Base-by-base conservation (phyloP, 768 basidiomycete genomes). In the Lentinus tigrinus region DNA sequence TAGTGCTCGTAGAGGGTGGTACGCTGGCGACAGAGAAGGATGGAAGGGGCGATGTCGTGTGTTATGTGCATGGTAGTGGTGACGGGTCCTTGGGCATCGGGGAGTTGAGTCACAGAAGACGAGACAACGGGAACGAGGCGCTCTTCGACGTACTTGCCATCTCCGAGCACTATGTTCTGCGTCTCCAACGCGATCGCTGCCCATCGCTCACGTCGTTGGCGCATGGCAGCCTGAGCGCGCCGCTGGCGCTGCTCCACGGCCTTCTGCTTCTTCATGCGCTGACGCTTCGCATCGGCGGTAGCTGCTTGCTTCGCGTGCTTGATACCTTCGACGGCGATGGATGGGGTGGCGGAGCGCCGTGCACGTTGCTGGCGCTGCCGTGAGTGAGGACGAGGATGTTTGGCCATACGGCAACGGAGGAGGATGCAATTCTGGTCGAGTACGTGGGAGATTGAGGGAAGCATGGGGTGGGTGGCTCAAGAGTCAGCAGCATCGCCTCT, bases 1-100 rank as follows among this genome's bases (percentile, higher is more conserved):
- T 63, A 74, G 60, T 78, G 77, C 13, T 75, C 74, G 51, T 74
- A 78, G 64, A 76, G 76, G 28, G 69, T 68, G 57, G 77, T 76
- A 38, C 70, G 70, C 56, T 77, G 74, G 14, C 65, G 65, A 47
- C 73, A 74, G 39, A 75, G 65, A 40, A 68, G 36, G 43, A 78
- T 70, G 59, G 74, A 70, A n/a, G 67, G 63, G 34, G 68, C 65
- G n/a, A 78, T 72, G 55, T 76, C 64, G 54, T 76, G 75, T 23
- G 52, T 52, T 16, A 64, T 55, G 27, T 57, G 67, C 8, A 28
- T 11, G 36, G 56, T 37, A 50, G 56, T 47, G 42, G 58, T 47
- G n/a, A 61, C 49, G 21, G 57, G 47, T 44, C 46, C 62, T 58
- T 72, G 55, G 47, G 47, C 58, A 51, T 59, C 54, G 51, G 54